Conservation (phyloP, 1,284 basidiomycete species). For the Cryptococcus neoformans region DNA sequence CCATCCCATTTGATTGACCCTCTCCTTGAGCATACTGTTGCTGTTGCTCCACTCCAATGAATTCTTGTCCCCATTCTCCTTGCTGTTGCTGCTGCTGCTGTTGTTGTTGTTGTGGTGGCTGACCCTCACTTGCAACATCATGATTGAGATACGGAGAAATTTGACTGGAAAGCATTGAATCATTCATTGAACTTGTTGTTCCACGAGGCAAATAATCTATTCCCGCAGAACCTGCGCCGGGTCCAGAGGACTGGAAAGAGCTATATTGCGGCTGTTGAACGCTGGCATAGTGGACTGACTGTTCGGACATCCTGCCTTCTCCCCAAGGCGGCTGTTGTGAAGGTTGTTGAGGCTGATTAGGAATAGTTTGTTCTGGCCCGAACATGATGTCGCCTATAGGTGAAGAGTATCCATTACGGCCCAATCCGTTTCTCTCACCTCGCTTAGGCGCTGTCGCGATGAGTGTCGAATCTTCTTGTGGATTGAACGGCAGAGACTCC, state of each 20-base stretch:
- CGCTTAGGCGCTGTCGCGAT: slow-evolving; percentile 26
- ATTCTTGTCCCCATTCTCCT: slow-evolving; percentile 12
- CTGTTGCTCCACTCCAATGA: slow-evolving; percentile 5
- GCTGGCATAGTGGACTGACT: neutral
- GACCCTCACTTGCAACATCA: neutral
- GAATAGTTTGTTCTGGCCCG: neutral
- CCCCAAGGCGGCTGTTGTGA: slow-evolving; percentile 6
- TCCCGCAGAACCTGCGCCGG: slow-evolving; percentile 6
- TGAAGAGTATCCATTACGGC: slow-evolving; percentile 4
- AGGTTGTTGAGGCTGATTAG: slow-evolving; percentile 1
- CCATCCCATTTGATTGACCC: neutral
- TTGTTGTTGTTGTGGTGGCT: neutral
- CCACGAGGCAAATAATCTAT: slow-evolving; percentile 10
- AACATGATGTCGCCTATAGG: slow-evolving; percentile 24
- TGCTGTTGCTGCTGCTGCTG: neutral
- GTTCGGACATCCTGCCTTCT: neutral
- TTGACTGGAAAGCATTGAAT: slow-evolving; percentile 11
- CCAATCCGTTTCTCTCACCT: neutral
- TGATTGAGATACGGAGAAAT: slow-evolving; percentile 9
- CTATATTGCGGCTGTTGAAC: slow-evolving; percentile 6
- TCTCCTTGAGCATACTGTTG: slow-evolving; percentile 7
- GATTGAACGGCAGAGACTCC: slow-evolving; percentile 42
- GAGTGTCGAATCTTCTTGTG: slow-evolving; percentile 32
- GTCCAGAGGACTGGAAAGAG: slow-evolving; percentile 8
- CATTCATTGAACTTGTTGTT: slow-evolving; percentile 8